These are phyloP conservation scores for Thamnidium elegans DNA, from an alignment of 192 early-diverging fungal species.

Conservation along the genomic window DNA sequence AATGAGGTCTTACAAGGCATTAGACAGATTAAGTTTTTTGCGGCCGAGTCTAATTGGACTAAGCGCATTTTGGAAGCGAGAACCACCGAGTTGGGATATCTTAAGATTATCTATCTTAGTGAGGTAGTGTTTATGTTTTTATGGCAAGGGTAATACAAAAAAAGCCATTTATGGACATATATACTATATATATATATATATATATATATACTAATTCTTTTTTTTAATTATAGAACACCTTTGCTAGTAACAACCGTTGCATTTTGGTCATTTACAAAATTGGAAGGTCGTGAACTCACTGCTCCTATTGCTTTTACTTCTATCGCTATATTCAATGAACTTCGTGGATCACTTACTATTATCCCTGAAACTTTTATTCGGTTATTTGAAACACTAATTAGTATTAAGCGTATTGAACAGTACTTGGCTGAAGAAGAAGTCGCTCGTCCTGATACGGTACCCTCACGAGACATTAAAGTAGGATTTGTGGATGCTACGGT, in stretches of 20 bases:
- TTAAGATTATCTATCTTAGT: slow-evolving; percentile 18
- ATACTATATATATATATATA: background rate
- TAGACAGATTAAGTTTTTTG: slow-evolving; percentile 87
- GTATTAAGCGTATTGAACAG: slow-evolving; percentile 41
- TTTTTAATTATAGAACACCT: slow-evolving; percentile 1
- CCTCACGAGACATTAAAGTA: slow-evolving; percentile 23
- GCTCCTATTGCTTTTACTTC: slow-evolving; percentile 78
- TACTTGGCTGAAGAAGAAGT: slow-evolving; percentile 47
- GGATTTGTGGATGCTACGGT: slow-evolving; percentile 44
- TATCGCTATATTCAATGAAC: slow-evolving; percentile 81
- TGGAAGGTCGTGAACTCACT: slow-evolving; percentile 50
- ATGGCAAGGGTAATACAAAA: slow-evolving; percentile 37
- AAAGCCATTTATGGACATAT: no score
- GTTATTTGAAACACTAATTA: slow-evolving; percentile 71
- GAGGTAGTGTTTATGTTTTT: slow-evolving; percentile 9
- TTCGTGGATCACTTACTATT: slow-evolving; percentile 78
- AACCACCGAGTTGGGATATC: slow-evolving; percentile 37
- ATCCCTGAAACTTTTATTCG: slow-evolving; percentile 76
- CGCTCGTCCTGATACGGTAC: slow-evolving; percentile 21
- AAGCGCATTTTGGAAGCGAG: slow-evolving; percentile 55
- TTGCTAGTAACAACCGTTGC: slow-evolving; percentile 27
- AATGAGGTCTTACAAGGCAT: slow-evolving; percentile 68
- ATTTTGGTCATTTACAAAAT: slow-evolving; percentile 30
- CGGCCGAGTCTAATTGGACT: slow-evolving; percentile 55
- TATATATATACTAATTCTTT: background rate